Evolutionary conservation across 352 stramenopile genomes (phyloP).

Genomic region (Pythium insidiosum): DNA sequence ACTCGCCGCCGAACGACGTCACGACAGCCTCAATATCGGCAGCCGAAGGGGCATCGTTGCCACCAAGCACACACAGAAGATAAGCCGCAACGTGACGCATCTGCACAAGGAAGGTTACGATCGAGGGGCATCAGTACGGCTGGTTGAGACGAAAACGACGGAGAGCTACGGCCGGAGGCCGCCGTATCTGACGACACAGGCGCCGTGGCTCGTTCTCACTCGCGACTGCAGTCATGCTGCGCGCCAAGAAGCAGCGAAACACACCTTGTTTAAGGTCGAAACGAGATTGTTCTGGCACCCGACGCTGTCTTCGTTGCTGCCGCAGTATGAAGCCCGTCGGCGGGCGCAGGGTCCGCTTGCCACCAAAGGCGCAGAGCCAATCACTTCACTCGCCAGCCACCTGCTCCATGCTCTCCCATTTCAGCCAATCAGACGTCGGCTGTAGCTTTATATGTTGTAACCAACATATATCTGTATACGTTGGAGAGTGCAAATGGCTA

Average conservation of each 20-base stretch:
- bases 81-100: conserved; percentile 92
- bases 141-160: no score
- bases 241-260: no score
- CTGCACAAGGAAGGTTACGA: conserved; percentile 18
- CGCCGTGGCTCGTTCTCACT: no score
- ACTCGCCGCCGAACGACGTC: conserved; percentile 72
- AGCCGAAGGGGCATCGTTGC: conserved; percentile 67
- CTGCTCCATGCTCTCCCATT: conserved; percentile 15
- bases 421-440: conserved; percentile 12
- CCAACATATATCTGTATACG: no score
- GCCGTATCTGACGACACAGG: no score
- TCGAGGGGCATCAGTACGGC: no score
- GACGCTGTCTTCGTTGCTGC: conserved; percentile 67
- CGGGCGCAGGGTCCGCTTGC: conserved; percentile 3
- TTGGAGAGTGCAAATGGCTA: no score
- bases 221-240: no score
- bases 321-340: conserved; percentile 18
- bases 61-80: conserved; percentile 80
- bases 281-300: conserved; percentile 55
- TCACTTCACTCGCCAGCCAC: conserved; percentile 65
- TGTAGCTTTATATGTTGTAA: no score
- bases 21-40: conserved; percentile 83
- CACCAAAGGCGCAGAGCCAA: conserved; percentile 69
- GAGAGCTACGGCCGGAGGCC: no score
- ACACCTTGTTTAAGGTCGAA: conserved; percentile 89